Conservation (phyloP, 768 basidiomycete species). For the Lenzites betulinus region DNA sequence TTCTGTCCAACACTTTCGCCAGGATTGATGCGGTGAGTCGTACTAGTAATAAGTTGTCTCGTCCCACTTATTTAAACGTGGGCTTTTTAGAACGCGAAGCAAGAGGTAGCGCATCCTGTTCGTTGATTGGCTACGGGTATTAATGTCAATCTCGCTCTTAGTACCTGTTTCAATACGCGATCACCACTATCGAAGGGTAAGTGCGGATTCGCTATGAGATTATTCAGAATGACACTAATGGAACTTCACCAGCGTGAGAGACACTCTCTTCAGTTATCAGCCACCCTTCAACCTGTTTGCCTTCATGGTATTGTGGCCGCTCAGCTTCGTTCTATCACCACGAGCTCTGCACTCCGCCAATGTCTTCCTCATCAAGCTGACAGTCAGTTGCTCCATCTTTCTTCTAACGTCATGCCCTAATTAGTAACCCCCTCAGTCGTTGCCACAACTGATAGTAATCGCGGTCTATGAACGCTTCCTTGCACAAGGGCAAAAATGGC, state of each 20-base stretch:
- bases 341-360: slow-evolving; percentile 81
- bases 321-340: slow-evolving; percentile 73
- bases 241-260: slow-evolving; percentile 67
- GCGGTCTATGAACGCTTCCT: slow-evolving; percentile 79
- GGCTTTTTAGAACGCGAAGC: slow-evolving; percentile 52
- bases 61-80: not conserved
- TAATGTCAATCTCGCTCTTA: slow-evolving; percentile 29
- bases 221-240: not conserved
- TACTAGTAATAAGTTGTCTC: not conserved
- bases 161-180: slow-evolving; percentile 86
- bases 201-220: not conserved
- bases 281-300: slow-evolving; percentile 89
- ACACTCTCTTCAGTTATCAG: slow-evolving; percentile 89
- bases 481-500: slow-evolving; percentile 48
- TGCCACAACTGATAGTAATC: slow-evolving; percentile 78
- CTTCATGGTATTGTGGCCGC: slow-evolving; percentile 76
- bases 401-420: not conserved
- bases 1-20: slow-evolving; percentile 88
- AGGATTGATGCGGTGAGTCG: slow-evolving; percentile 60
- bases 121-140: not conserved
- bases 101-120: slow-evolving; percentile 45
- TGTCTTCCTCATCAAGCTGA: slow-evolving; percentile 82
- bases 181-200: slow-evolving; percentile 86
- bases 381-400: slow-evolving; percentile 44
- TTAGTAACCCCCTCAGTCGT: slow-evolving; percentile 51